Conservation (phyloP, 2,329 filamentous ascomycete species). For the Ophiostoma piceae region DNA sequence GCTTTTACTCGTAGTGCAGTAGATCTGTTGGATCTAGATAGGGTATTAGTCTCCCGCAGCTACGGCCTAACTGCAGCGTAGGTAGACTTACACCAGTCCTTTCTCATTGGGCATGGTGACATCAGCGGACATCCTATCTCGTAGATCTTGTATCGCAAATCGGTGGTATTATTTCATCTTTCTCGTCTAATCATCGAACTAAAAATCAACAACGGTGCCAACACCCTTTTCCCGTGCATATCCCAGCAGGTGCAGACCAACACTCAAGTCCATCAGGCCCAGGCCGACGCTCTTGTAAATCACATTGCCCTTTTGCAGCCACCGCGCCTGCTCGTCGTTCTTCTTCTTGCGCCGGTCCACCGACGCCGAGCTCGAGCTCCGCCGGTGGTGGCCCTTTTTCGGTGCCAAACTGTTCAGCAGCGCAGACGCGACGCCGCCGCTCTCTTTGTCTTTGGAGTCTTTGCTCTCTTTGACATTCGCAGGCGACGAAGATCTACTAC, state of each 20-base stretch:
- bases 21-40: background rate
- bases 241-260: slow-evolving; percentile 54
- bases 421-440: background rate
- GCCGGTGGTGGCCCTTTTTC: slow-evolving; percentile 29
- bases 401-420: slow-evolving; percentile 22
- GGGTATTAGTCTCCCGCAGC: background rate
- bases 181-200: background rate
- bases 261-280: slow-evolving; percentile 61
- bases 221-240: slow-evolving; percentile 52
- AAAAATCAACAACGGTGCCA: slow-evolving; percentile 53
- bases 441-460: slow-evolving; percentile 10
- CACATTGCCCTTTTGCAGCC: slow-evolving; percentile 59
- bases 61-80: background rate
- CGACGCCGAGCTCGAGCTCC: slow-evolving; percentile 33
- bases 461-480: background rate
- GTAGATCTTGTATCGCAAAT: background rate
- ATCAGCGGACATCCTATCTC: background rate
- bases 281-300: slow-evolving; percentile 65
- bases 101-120: background rate
- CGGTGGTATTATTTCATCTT: background rate
- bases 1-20: no score
- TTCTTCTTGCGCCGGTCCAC: slow-evolving; percentile 33
- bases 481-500: slow-evolving; percentile 7
- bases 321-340: slow-evolving; percentile 47
- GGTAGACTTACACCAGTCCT: background rate